Evolutionary conservation across 1,284 basidiomycete species (phyloP), one percentile per base, ranked within the genome.

Genomic region (Malassezia pachydermatis): DNA sequence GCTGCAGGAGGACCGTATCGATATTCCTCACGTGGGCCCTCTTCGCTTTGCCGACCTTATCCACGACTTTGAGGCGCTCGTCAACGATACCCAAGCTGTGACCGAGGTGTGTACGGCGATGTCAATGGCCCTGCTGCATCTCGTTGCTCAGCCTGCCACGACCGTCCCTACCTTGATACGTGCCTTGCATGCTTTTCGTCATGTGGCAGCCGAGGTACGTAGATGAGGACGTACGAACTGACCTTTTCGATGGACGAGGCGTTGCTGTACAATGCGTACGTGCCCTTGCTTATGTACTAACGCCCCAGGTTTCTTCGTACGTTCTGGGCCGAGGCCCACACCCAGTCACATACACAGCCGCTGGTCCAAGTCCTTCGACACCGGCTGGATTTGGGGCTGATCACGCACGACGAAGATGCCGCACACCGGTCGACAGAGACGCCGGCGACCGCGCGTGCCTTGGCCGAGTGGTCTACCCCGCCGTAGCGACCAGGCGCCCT

Each of bases 101-200:
- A 57, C 59, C 2, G 43, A 53, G 10, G 50, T 55, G 3, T 57
- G 58, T 44, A 38, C 49, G 8, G 51, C 43, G 23, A 58, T 64
- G 41, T 41, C 56, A n/a, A 39, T 42, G 1, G 58, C 55, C 2
- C 54, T 64, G 45, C 36, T 50, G 24, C 38, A 45, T n/a, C 44
- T 58, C 2, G 28, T 24, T 5, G 33, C 57, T 19, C 51, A 52
- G 23, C 32, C n/a, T n/a, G n/a, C n/a, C n/a, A 41, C 30, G 47
- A 27, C 37, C 46, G 42, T 20, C 37, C 40, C 10, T 46, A 30
- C 50, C 40, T 47, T 38, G 13, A 14, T 33, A n/a, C 35, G 14
- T 5, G 28, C 36, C 2, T 20, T 50, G 35, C 36, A 34, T 22
- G 25, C 36, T 1, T 51, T 27, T 29, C 44, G 44, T n/a, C 23